These are phyloP conservation scores for Chalaropsis ovoidea DNA, from an alignment of 2,329 filamentous ascomycete species.

Conservation along the genomic window DNA sequence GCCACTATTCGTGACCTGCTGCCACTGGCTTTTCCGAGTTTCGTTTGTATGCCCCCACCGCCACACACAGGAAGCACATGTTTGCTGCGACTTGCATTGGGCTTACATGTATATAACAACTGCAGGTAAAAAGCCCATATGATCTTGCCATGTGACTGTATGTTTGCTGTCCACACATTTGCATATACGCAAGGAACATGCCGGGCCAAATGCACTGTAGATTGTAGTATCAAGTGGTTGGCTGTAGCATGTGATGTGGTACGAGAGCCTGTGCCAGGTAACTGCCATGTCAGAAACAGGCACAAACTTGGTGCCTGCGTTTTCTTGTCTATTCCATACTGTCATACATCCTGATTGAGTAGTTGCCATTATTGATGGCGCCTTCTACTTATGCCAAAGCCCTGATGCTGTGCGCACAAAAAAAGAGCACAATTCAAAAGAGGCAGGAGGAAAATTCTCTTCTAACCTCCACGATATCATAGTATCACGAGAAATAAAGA, in stretches of 20 bases:
- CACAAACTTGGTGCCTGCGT: background rate
- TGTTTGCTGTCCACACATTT: background rate
- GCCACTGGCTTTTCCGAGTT: background rate
- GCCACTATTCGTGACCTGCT: background rate
- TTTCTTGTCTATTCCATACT: background rate
- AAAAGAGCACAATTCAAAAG: background rate
- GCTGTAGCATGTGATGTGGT: background rate
- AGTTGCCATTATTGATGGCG: background rate
- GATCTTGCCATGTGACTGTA: background rate
- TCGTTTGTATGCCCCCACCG: background rate
- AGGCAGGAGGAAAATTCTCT: background rate
- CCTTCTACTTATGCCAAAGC: background rate
- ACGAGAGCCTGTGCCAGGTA: background rate
- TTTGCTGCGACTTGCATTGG: background rate
- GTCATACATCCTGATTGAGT: background rate
- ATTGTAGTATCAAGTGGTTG: background rate
- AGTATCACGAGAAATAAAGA: no score
- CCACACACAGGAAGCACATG: no score
- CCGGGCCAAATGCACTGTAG: no score
- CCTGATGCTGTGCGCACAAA: background rate
- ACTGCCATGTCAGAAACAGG: background rate
- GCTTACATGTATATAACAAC: background rate
- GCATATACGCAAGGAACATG: background rate
- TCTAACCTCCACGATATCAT: background rate
- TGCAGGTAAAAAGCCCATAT: background rate